Percentiles rank a stretch among this genome's conserved stretches.
These are phyloP conservation scores for Alectoria sarmentosa DNA, from an alignment of 495 filamentous ascomycete species.

Conservation along the genomic window DNA sequence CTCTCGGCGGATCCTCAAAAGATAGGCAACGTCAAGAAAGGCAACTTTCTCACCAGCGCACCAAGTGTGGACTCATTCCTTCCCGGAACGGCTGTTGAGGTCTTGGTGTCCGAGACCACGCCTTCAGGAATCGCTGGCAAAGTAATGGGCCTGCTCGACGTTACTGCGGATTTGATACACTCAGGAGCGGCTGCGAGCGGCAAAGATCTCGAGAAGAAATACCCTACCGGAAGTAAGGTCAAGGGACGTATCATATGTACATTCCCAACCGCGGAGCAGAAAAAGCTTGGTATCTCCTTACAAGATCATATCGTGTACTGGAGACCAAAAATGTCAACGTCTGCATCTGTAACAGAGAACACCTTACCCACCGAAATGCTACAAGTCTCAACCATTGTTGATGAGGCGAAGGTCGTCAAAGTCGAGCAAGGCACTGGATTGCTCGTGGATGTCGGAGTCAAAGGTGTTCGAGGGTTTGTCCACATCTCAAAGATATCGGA, in stretches of 20 bases:
- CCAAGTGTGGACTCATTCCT: slow-evolving; percentile 85
- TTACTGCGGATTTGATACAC: slow-evolving; percentile 83
- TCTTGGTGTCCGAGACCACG: slow-evolving; percentile 68
- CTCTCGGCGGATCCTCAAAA: slow-evolving; percentile 68
- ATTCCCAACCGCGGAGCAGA: slow-evolving; percentile 67
- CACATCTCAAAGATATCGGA: slow-evolving; percentile 90
- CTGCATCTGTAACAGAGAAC: slow-evolving; percentile 31
- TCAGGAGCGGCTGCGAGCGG: slow-evolving; percentile 60
- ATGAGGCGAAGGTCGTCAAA: slow-evolving; percentile 66
- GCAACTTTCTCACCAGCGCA: slow-evolving; percentile 60
- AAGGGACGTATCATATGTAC: slow-evolving; percentile 82
- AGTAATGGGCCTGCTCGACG: slow-evolving; percentile 84
- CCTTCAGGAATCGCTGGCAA: slow-evolving; percentile 64
- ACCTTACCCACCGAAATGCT: slow-evolving; percentile 48
- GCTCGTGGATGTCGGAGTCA: slow-evolving; percentile 71
- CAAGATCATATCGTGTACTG: slow-evolving; percentile 75
- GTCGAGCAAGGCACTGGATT: slow-evolving; percentile 73
- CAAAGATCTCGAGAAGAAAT: slow-evolving; percentile 62
- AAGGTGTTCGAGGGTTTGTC: slow-evolving; percentile 72
- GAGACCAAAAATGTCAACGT: slow-evolving; percentile 37
- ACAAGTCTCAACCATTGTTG: slow-evolving; percentile 66
- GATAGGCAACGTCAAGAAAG: slow-evolving; percentile 61
- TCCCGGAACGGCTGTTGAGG: slow-evolving; percentile 80
- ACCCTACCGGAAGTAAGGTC: slow-evolving; percentile 72
- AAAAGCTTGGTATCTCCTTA: slow-evolving; percentile 79